These are phyloP conservation scores for Solanum virginianum DNA, from an alignment of 257 asterid species.

Conservation along the genomic window DNA sequence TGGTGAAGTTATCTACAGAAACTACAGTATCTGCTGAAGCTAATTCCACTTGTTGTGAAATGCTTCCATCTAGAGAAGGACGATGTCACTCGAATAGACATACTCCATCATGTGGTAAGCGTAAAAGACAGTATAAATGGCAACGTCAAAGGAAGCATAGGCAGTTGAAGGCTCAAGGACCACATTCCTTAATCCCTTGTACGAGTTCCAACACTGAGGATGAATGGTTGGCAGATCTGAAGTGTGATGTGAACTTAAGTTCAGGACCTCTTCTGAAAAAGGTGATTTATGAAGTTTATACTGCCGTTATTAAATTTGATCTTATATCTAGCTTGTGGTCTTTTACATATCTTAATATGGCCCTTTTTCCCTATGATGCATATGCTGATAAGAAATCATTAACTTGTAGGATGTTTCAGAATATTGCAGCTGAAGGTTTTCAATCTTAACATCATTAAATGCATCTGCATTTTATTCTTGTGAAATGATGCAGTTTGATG, in stretches of 20 bases:
- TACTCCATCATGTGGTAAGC: slow-evolving; percentile 25
- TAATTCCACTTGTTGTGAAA: slow-evolving; percentile 14
- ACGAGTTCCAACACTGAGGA: not conserved
- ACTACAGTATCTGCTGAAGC: slow-evolving; percentile 22
- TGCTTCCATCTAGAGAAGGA: slow-evolving; percentile 3
- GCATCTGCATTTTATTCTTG: not conserved
- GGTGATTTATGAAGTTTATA: slow-evolving; percentile 4
- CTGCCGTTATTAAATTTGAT: not conserved
- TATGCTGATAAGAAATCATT: not conserved
- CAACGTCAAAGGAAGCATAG: slow-evolving; percentile 45
- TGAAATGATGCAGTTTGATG: not conserved
- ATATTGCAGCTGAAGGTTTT: not conserved
- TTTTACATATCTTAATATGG: not conserved
- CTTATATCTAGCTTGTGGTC: not conserved
- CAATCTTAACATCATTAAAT: not conserved
- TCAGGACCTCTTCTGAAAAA: not conserved
- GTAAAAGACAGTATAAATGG: slow-evolving; percentile 42
- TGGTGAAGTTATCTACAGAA: slow-evolving; percentile 12
- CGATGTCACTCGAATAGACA: slow-evolving; percentile 20
- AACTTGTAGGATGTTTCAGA: not conserved
- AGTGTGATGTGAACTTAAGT: not conserved
- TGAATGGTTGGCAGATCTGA: not conserved
- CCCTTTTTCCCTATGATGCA: not conserved
- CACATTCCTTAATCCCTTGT: slow-evolving; percentile 19
- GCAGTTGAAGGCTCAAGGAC: slow-evolving; percentile 24